Percentiles rank a stretch among this genome's conserved stretches.
phyloP scores from a whole-genome alignment of 257 asterid genomes.

The Dorcoceras hygrometricum region DNA sequence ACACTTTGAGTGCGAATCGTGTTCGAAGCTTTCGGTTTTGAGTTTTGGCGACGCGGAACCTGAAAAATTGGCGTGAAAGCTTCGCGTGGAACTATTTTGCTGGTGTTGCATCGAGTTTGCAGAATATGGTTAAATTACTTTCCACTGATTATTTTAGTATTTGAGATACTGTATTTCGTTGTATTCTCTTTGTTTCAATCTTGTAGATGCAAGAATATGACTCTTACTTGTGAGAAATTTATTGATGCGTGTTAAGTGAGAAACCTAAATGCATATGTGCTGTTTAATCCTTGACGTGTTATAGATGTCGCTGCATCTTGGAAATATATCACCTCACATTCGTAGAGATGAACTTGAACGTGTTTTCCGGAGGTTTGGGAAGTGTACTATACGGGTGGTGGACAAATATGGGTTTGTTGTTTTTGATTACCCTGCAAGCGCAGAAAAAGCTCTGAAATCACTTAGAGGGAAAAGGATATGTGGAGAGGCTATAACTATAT shows the following conservation, averaged over 20 bases:
- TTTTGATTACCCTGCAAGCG: slow-evolving; percentile 55
- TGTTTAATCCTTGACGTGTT: slow-evolving; percentile 10
- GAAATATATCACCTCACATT: slow-evolving; percentile 46
- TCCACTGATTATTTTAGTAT: too few species aligned
- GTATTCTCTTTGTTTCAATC: background rate
- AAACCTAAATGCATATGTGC: background rate
- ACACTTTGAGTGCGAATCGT: background rate
- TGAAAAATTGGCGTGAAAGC: slow-evolving; percentile 1
- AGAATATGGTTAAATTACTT: background rate
- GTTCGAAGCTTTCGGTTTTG: slow-evolving; percentile 6
- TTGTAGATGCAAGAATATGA: background rate
- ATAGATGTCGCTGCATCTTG: slow-evolving; percentile 70
- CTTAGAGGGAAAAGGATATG: slow-evolving; percentile 57
- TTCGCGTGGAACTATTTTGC: background rate
- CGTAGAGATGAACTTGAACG: slow-evolving; percentile 45
- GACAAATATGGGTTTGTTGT: slow-evolving; percentile 60
- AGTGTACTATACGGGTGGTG: slow-evolving; percentile 45
- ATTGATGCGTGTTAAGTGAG: background rate
- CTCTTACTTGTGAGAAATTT: background rate
- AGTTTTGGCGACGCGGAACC: slow-evolving; percentile 14
- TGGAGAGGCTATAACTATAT: slow-evolving; percentile 48
- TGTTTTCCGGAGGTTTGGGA: slow-evolving; percentile 59
- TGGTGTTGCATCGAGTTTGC: background rate
- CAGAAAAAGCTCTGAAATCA: slow-evolving; percentile 53
- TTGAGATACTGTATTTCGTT: background rate